These are phyloP conservation scores for Didymella sp. DNA, from an alignment of 2,329 filamentous ascomycete species.

Conservation along the genomic window DNA sequence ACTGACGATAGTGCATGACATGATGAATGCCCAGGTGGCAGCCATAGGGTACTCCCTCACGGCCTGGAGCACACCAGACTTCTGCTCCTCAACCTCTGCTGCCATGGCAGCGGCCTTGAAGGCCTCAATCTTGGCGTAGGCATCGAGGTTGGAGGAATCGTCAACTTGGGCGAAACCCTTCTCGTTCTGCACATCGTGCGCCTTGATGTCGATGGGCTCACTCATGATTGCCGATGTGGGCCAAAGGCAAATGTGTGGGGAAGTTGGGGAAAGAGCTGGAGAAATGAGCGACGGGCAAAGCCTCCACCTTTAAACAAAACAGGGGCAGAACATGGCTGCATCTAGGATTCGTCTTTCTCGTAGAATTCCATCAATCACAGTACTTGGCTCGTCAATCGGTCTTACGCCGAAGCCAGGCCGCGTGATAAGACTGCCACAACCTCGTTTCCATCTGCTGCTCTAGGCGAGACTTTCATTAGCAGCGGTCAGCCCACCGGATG, in stretches of 20 bases:
- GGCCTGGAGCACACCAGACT: constrained; percentile 59
- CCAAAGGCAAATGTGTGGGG: constrained; percentile 24
- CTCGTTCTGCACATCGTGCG: constrained; percentile 26
- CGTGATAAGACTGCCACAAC: constrained; percentile 23
- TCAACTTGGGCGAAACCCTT: constrained; percentile 34
- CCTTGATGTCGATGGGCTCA: constrained; percentile 29
- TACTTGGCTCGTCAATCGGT: constrained; percentile 18
- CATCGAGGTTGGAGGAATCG: constrained; percentile 35
- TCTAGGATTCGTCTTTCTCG: constrained; percentile 21
- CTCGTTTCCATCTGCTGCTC: constrained; percentile 22
- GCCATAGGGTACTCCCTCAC: constrained; percentile 62
- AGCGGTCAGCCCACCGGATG: constrained; percentile 28
- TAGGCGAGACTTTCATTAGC: constrained; percentile 28
- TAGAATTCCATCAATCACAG: constrained; percentile 36
- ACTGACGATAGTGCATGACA: constrained; percentile 63
- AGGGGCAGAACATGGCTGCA: constrained; percentile 18
- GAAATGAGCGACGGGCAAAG: constrained; percentile 15
- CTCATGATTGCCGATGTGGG: constrained; percentile 33
- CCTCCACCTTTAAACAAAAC: constrained; percentile 31
- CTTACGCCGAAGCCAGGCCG: constrained; percentile 24
- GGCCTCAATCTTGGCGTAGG: constrained; percentile 51
- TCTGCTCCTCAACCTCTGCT: constrained; percentile 63
- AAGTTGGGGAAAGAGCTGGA: constrained; percentile 31
- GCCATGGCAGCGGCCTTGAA: constrained; percentile 63
- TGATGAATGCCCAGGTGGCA: constrained; percentile 62